Evolutionary conservation across 352 stramenopile genomes (phyloP), one percentile per base, ranked within the genome.

Genomic region (Elongisporangium senticosum): DNA sequence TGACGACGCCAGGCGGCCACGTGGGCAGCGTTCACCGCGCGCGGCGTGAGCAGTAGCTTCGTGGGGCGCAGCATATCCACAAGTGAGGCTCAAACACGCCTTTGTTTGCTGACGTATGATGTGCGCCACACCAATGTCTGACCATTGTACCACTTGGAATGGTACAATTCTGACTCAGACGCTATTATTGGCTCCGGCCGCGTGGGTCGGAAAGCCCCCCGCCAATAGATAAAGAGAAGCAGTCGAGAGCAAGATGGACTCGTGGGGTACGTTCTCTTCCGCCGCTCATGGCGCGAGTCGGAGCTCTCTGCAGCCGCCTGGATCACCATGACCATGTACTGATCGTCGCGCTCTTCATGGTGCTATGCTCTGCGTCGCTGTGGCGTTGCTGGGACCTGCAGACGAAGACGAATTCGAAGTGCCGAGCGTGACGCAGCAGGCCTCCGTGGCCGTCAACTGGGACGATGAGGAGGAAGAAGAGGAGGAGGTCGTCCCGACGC

Each of bases 331-430:
- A 26, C 20, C 39, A 15, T 37, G 43, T 17, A 33, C 50, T 58
- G 21, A 58, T 17, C 33, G 11, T 43, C 33, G 33, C 33, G 33
- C 50, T 11, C 17, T 22, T 26, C 10, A 14, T 60, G 47, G 48
- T 24, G 55, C 28, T 43, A 37, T 28, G 13, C 39, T 58, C 19
- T 39, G 39, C 51, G 52, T 8, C 24, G 13, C 17, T 20, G 28
- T 52, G 11, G 14, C 1, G 15, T 7, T 53, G 19, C 57, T 53
- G 15, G 11, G 6, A 43, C 39, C 8, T 47, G 19, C 64, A 93
- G 83, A 93, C 63, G 83, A 93, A 61, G 83, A 93, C 53, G 83
- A 93, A 63, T 93, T 90, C 61, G 83, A 93, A 74, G 80, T 93
- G 71, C 83, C 80, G 51, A 59, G 61, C 39, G 71, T 83, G 49